A percentile compares a stretch with the other conserved stretches of the same genome.
Evolutionary conservation across 768 basidiomycete species (phyloP).

Genomic region (Tubosaeta brunneosetosa): DNA sequence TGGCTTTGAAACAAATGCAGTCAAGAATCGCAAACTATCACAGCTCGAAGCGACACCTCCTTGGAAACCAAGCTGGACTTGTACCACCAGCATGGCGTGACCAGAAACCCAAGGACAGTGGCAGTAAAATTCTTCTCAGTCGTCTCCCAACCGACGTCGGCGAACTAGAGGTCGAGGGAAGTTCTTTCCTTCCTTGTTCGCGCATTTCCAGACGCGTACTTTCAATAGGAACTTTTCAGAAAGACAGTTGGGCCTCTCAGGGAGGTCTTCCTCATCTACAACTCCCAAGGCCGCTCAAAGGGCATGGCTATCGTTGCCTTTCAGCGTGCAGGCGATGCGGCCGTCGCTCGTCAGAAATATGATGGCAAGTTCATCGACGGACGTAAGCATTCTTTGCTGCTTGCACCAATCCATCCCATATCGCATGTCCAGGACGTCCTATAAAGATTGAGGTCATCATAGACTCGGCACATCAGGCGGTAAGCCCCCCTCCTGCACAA

Average conservation of each 20-base stretch:
- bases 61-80: slow-evolving; percentile 54
- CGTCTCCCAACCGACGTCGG: slow-evolving; percentile 63
- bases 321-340: slow-evolving; percentile 58
- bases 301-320: slow-evolving; percentile 78
- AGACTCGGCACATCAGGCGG: slow-evolving; percentile 34
- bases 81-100: slow-evolving; percentile 61
- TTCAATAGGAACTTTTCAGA: slow-evolving; percentile 62
- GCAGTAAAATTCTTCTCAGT: slow-evolving; percentile 67
- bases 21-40: slow-evolving; percentile 45
- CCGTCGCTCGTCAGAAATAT: slow-evolving; percentile 60
- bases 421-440: slow-evolving; percentile 46
- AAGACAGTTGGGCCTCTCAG: slow-evolving; percentile 73
- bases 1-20: neutral
- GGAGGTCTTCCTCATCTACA: slow-evolving; percentile 69
- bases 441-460: slow-evolving; percentile 62
- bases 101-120: slow-evolving; percentile 36
- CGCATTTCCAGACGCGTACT: slow-evolving; percentile 6
- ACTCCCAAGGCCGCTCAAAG: slow-evolving; percentile 68
- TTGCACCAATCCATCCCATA: neutral
- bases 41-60: slow-evolving; percentile 48
- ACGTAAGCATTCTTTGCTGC: slow-evolving; percentile 31
- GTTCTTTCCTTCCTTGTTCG: slow-evolving; percentile 6
- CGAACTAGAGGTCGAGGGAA: slow-evolving; percentile 65
- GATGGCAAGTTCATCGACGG: slow-evolving; percentile 72
- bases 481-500: slow-evolving; percentile 22